Conservation (phyloP, 176 grass and related monocot species). For the sorghum (Sorghum bicolor) region DNA sequence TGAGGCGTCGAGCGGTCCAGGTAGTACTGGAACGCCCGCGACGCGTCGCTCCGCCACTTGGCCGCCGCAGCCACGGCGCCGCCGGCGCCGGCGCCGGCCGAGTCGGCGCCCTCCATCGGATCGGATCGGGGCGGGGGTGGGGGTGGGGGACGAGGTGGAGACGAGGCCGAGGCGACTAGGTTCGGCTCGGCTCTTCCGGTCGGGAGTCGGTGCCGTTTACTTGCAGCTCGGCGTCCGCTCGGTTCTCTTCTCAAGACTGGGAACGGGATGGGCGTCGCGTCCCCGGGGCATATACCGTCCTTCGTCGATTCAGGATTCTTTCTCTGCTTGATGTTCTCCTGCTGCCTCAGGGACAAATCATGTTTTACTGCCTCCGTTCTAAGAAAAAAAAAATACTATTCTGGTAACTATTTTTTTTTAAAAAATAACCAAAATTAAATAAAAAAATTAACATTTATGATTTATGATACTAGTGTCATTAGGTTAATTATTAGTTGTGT, state of each 20-base stretch:
- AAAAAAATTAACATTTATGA: too few species aligned
- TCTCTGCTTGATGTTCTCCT: not conserved
- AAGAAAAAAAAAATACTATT: too few species aligned
- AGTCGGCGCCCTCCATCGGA: slow-evolving; percentile 45
- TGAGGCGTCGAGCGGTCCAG: slow-evolving; percentile 90
- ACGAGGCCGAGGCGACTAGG: not conserved
- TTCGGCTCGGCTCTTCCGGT: slow-evolving; percentile 8
- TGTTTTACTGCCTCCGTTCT: too few species aligned
- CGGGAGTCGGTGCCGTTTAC: slow-evolving; percentile 15
- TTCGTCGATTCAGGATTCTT: too few species aligned
- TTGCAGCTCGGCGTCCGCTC: not conserved
- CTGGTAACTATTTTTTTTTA: too few species aligned
- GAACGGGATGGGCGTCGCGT: not conserved
- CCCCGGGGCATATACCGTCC: not conserved
- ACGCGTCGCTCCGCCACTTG: slow-evolving; percentile 69
- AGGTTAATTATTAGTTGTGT: too few species aligned
- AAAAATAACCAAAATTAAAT: too few species aligned
- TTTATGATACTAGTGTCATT: too few species aligned
- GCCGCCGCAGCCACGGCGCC: slow-evolving; percentile 28
- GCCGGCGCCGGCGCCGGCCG: slow-evolving; percentile 18
- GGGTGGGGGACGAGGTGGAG: not conserved
- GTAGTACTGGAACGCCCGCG: slow-evolving; percentile 78
- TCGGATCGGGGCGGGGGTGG: not conserved
- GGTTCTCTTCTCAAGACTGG: not conserved
- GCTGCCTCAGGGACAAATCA: too few species aligned